Percentiles rank a stretch among this genome's conserved stretches.
These are phyloP conservation scores for Pythium brassicae DNA, from an alignment of 352 stramenopile species.

Conservation along the genomic window DNA sequence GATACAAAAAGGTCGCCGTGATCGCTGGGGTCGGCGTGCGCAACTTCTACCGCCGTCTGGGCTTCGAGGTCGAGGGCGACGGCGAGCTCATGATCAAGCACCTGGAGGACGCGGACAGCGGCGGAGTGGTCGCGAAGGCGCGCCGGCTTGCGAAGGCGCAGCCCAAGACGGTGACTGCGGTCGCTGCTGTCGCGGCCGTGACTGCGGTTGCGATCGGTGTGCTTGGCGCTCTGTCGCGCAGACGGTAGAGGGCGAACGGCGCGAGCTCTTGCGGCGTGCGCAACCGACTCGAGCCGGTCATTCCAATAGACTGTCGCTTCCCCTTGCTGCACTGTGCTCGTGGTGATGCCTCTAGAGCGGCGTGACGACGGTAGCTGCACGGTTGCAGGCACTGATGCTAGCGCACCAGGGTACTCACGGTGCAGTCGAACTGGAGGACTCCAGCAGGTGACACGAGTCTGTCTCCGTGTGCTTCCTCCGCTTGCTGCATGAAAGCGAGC, in stretches of 20 bases:
- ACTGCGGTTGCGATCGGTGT: constrained; percentile 6
- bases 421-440: constrained; percentile 10
- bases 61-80: constrained; percentile 84
- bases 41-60: constrained; percentile 88
- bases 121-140: constrained; percentile 9
- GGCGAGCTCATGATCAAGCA: constrained; percentile 88
- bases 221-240: constrained; percentile 7
- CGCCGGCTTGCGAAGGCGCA: constrained; percentile 7
- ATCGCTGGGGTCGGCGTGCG: constrained; percentile 89
- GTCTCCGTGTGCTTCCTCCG: constrained; percentile 1
- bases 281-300: neutral
- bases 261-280: neutral
- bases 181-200: constrained; percentile 2
- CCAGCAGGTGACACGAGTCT: neutral
- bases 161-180: neutral
- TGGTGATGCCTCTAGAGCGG: too few relatives aligned
- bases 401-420: constrained; percentile 1
- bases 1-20: constrained; percentile 81
- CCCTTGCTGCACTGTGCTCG: neutral
- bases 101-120: constrained; percentile 17
- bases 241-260: constrained; percentile 5
- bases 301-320: neutral
- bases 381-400: too few relatives aligned
- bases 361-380: too few relatives aligned
- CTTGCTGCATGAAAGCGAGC: constrained; percentile 1